Base-by-base conservation (phyloP, 345 rosid genomes). In the Rubroshorea leprosula region DNA sequence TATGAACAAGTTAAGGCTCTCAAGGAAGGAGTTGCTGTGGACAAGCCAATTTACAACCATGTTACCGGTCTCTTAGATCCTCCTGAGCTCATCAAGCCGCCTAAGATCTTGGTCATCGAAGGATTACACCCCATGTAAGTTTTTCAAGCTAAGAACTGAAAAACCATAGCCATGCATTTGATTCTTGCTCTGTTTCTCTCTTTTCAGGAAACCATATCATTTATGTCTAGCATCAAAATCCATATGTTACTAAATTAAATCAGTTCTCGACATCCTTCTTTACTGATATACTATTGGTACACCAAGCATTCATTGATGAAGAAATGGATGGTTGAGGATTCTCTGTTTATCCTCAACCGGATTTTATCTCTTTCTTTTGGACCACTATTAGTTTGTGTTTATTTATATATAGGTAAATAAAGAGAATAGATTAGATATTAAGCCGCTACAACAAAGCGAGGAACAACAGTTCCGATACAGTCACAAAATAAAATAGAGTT, bases 61-160 rank as follows among this genome's bases (percentile, higher is more conserved):
- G 99, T 93, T 24, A 74, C 83, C 25, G 99, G 99, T 26, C 85
- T 93, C 29, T 57, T 93, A 61, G 99, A 93, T 48, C 83, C 99
- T 25, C 91, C 99, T 12, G 99, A 93, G 78, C 81, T 80, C 67
- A 93, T 78, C 63, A 82, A 83, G 55, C 96, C 99, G 19, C 99
- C 99, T 12, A 93, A 83, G 86, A 93, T 93, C 66, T 89, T 86
- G 46, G 97, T 93, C 64, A 89, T 93, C 65, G 99, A 93, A 87
- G 99, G 99, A 19, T 73, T 93, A 52, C 99, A 93, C 56, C 99
- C 99, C 31, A 89, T 93, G 99, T 93, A 80, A 89, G 95, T 68
- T 15, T 18, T 15, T 26, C 14, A n/a, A n/a, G n/a, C n/a, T n/a
- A n/a, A n/a, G n/a, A n/a, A n/a, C n/a, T n/a, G n/a, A n/a, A n/a